Base-by-base conservation (phyloP, 2,329 filamentous ascomycete genomes). In the Monilinia fructigena region DNA sequence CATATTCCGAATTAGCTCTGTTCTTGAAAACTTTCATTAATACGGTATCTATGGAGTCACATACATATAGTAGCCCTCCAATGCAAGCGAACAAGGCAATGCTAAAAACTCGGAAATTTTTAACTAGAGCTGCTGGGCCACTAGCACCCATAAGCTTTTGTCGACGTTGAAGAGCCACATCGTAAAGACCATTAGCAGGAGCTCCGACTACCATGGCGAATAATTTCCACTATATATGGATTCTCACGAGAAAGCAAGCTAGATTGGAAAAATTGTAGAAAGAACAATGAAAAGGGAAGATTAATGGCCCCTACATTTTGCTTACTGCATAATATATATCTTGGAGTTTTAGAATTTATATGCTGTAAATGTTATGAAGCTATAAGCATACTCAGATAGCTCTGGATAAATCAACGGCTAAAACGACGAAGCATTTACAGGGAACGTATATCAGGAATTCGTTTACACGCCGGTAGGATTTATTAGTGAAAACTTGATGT, bases 1-100 rank as follows among this genome's bases (percentile, higher is more conserved):
- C 23, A 58, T 10, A 58, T 8, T 3, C 4, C 18, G 6, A 45
- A 23, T 63, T 12, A 55, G 23, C 18, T 54, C 11, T 14, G 12
- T 20, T 23, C 20, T n/a, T 28, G 8, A n/a, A 45, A 2, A 5
- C 20, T 31, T 61, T 23, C 23, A 1, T 38, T 14, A 1, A 26
- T 5, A 2, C 11, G 3, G 20, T 2, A 1, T n/a, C 12, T 16
- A 35, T 55, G 28, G 31, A 45, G 14, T 38, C 28, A 66, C 64
- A 4, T 61, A 76, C 74, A 68, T 74, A 86, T 1, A 86, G 77
- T 2, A 86, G 78, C 63, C 86, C 85, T 26, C 86, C 86, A 53
- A 88, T 85, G 68, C 85, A 88, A 8, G 86, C 85, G 74, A 88
- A 88, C 53, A 83, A 78, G 1, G 85, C 84, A 67, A 88, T 82